phyloP scores from a whole-genome alignment of 2,329 filamentous ascomycete genomes.

The Colletotrichum trifolii region DNA sequence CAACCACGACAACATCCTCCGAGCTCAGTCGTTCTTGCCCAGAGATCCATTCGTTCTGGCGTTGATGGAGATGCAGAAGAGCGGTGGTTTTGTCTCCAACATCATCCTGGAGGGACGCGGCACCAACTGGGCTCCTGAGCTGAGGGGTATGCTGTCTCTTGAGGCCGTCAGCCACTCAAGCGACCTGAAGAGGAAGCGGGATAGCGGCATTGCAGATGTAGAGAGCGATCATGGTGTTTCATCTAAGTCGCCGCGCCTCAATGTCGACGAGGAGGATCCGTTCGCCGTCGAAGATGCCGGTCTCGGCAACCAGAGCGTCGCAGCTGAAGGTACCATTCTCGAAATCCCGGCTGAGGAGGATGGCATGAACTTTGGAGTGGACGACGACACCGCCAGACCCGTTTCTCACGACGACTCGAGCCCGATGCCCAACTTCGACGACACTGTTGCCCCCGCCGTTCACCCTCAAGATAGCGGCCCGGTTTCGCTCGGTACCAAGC shows the following conservation, averaged over 20 bases:
- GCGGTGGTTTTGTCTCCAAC: slow-evolving; percentile 87
- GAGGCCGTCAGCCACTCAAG: slow-evolving; percentile 80
- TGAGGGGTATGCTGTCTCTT: slow-evolving; percentile 90
- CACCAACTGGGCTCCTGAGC: slow-evolving; percentile 88
- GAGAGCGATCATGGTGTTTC: slow-evolving; percentile 68
- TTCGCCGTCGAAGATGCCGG: slow-evolving; percentile 60
- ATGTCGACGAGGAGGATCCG: slow-evolving; percentile 75
- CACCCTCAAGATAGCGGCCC: slow-evolving; percentile 87
- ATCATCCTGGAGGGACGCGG: slow-evolving; percentile 85
- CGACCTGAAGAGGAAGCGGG: slow-evolving; percentile 93
- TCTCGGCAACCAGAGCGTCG: slow-evolving; percentile 63
- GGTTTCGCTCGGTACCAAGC: slow-evolving; percentile 91
- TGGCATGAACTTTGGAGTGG: slow-evolving; percentile 51
- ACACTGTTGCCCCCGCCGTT: slow-evolving; percentile 78
- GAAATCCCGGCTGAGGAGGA: slow-evolving; percentile 73
- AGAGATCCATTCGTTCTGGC: slow-evolving; percentile 88
- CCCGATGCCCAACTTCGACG: slow-evolving; percentile 76
- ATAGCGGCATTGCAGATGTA: slow-evolving; percentile 85
- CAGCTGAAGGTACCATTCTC: slow-evolving; percentile 69
- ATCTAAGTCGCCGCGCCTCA: slow-evolving; percentile 77
- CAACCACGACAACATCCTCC: slow-evolving; percentile 87
- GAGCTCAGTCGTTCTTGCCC: slow-evolving; percentile 83
- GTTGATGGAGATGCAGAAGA: slow-evolving; percentile 91
- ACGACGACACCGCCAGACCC: slow-evolving; percentile 58
- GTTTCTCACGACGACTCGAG: slow-evolving; percentile 55